Conservation (phyloP, 1,284 basidiomycete species). For the Cryptococcus deneoformans region DNA sequence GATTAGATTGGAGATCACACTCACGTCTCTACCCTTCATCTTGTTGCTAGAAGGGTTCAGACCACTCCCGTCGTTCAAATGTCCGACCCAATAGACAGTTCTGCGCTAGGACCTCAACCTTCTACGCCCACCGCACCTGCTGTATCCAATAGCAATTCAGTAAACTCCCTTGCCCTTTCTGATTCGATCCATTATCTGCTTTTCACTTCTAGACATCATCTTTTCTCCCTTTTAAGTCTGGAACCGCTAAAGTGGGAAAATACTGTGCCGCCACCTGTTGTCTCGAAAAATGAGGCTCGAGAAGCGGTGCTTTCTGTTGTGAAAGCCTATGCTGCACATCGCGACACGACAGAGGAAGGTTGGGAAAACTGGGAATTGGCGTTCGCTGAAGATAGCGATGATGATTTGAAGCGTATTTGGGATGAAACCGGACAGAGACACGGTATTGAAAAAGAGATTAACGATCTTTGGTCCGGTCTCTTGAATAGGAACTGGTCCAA, state of each 20-base stretch:
- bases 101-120: not conserved
- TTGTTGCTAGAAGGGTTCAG: conserved; percentile 29
- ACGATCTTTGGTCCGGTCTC: conserved; percentile 19
- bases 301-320: conserved; percentile 39
- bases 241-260: conserved; percentile 32
- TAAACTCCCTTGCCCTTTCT: conserved; percentile 21
- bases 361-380: conserved; percentile 33
- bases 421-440: conserved; percentile 8
- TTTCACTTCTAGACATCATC: conserved; percentile 39
- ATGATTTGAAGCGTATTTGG: conserved; percentile 19
- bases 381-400: conserved; percentile 25
- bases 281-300: conserved; percentile 25
- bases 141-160: not conserved
- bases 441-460: conserved; percentile 18
- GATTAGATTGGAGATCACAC: conserved; percentile 9
- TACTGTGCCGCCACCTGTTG: conserved; percentile 27
- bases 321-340: conserved; percentile 13
- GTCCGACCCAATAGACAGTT: not conserved
- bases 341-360: conserved; percentile 13
- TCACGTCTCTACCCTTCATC: conserved; percentile 29
- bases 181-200: conserved; percentile 44
- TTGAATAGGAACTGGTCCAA: conserved; percentile 24
- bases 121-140: not conserved
- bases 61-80: conserved; percentile 4
- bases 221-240: conserved; percentile 26